Conservation (phyloP, 257 asterid genomes). For the Cruciata laevipes region DNA sequence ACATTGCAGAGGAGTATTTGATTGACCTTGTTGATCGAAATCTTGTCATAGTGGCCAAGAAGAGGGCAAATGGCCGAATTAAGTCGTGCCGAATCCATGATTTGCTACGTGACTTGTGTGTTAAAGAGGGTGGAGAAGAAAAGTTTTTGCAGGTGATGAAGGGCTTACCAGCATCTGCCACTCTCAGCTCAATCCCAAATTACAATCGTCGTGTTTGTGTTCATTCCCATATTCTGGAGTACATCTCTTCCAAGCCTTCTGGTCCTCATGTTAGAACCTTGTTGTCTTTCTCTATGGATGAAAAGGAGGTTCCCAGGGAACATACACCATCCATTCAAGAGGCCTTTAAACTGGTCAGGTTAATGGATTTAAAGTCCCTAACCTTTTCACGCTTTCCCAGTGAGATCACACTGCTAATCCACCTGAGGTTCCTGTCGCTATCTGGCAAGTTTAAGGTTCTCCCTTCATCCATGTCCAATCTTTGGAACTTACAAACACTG, state of each 20-base stretch:
- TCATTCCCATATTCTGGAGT: conserved; percentile 30
- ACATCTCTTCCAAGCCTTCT: conserved; percentile 26
- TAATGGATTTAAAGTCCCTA: conserved; percentile 28
- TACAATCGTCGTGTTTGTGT: conserved; percentile 33
- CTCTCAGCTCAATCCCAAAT: conserved; percentile 7
- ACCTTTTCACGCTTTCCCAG: conserved; percentile 28
- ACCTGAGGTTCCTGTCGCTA: conserved; percentile 30
- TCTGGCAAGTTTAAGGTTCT: conserved; percentile 30
- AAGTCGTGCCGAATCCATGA: conserved; percentile 21
- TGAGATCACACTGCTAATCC: conserved; percentile 32
- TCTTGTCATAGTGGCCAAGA: conserved; percentile 10
- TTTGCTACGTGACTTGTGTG: conserved; percentile 15
- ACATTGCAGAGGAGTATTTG: conserved; percentile 20
- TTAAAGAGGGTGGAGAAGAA: conserved; percentile 5
- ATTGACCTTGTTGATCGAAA: conserved; percentile 16
- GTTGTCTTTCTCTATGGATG: conserved; percentile 28
- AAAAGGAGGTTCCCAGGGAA: conserved; percentile 24
- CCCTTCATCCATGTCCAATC: conserved; percentile 32
- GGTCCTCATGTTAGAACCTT: conserved; percentile 35
- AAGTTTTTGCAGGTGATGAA: conserved; percentile 8
- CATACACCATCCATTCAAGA: conserved; percentile 27
- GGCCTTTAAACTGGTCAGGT: conserved; percentile 31
- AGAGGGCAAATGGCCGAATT: conserved; percentile 13
- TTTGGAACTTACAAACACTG: conserved; percentile 42
- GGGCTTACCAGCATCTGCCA: not conserved